phyloP scores from a whole-genome alignment of 345 rosid species.

The Gossypium sturtianum region DNA sequence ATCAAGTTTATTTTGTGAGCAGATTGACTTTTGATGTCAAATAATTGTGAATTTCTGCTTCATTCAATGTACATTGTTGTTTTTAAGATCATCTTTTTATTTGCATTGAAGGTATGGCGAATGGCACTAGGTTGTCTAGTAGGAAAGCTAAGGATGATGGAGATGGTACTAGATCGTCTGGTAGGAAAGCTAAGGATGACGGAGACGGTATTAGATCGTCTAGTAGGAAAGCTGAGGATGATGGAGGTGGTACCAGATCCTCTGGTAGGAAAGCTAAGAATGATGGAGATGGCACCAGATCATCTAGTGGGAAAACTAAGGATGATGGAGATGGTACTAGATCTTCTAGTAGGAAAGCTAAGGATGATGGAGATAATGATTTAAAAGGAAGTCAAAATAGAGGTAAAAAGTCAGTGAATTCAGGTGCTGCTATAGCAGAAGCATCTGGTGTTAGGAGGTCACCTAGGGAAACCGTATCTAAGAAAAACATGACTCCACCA shows the following conservation, averaged over 20 bases:
- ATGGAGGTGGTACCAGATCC: conserved; percentile 10
- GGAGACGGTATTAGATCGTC: neutral
- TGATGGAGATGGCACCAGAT: no score
- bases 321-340: no score
- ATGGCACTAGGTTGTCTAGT: conserved; percentile 16
- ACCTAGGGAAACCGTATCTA: conserved; percentile 25
- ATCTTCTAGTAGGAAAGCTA: conserved; percentile 22
- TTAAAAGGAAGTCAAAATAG: conserved; percentile 27
- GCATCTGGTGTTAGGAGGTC: conserved; percentile 50
- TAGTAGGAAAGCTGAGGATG: conserved; percentile 30
- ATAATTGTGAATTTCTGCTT: neutral
- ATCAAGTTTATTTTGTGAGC: neutral
- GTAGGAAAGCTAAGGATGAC: no score
- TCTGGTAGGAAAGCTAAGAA: no score
- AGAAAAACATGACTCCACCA: conserved; percentile 23
- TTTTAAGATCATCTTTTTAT: neutral
- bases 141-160: no score
- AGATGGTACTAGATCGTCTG: no score
- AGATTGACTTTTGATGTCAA: neutral
- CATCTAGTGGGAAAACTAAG: no score
- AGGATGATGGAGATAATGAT: conserved; percentile 29
- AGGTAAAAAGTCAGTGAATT: conserved; percentile 31
- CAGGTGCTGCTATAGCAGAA: conserved; percentile 18
- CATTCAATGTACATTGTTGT: neutral
- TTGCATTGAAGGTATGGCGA: conserved; percentile 29